Conservation (phyloP, 768 basidiomycete species). For the Hygrophorus russula region DNA sequence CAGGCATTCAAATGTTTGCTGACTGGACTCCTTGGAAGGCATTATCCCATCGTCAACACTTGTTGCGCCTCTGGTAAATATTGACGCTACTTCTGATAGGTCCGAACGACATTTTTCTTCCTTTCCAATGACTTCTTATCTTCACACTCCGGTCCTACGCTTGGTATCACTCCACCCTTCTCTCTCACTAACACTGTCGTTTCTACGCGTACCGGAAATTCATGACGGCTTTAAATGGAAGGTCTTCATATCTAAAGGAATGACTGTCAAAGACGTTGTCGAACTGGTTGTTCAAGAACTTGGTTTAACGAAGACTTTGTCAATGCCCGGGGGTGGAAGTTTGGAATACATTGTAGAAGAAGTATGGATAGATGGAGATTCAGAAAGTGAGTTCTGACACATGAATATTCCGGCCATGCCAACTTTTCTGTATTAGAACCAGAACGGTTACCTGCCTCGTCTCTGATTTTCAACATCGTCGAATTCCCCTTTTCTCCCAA, state of each 20-base stretch:
- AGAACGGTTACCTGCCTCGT: conserved; percentile 32
- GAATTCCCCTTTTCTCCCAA: conserved; percentile 28
- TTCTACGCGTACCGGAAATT: conserved; percentile 66
- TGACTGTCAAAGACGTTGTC: conserved; percentile 45
- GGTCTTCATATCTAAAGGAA: conserved; percentile 48
- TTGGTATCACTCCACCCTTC: conserved; percentile 60
- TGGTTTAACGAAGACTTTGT: conserved; percentile 54
- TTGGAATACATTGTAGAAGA: conserved; percentile 72
- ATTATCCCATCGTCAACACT: conserved; percentile 31
- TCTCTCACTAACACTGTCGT: conserved; percentile 40
- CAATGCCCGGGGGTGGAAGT: conserved; percentile 54
- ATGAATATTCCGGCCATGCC: conserved; percentile 32
- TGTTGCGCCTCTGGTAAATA: conserved; percentile 46
- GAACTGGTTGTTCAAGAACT: conserved; percentile 46
- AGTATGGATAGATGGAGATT: conserved; percentile 40
- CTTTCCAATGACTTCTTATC: conserved; percentile 57
- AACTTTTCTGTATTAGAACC: conserved; percentile 22
- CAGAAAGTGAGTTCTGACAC: conserved; percentile 35
- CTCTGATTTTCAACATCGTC: conserved; percentile 31
- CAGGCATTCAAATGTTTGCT: background rate
- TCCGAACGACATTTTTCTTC: conserved; percentile 50
- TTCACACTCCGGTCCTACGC: conserved; percentile 55
- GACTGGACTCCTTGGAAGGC: conserved; percentile 24
- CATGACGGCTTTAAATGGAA: conserved; percentile 62
- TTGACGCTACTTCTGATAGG: conserved; percentile 24